Conservation (phyloP, 805 yeast genomes). For the Teunomyces atbi region DNA sequence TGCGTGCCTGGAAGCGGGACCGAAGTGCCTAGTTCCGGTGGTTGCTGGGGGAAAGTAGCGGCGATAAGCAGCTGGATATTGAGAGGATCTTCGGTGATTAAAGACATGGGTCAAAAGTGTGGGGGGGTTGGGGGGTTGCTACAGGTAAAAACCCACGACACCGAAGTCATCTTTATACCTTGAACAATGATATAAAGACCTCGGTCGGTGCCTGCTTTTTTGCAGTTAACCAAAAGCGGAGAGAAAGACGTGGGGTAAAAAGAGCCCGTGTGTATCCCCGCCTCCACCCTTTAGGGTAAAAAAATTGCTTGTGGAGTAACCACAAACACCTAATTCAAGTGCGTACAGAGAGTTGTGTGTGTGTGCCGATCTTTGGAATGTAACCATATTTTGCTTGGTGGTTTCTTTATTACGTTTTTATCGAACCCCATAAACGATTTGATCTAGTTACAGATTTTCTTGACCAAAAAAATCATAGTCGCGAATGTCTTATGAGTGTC, state of each 20-base stretch:
- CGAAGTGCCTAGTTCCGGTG: slow-evolving; percentile 7
- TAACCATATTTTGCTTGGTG: too few relatives aligned
- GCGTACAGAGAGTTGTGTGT: too few relatives aligned
- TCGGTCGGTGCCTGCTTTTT: not conserved
- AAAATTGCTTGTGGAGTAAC: not conserved
- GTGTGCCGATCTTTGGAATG: too few relatives aligned
- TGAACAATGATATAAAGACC: not conserved
- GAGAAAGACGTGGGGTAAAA: not conserved
- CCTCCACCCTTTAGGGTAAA: not conserved
- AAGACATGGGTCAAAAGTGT: slow-evolving; percentile 4
- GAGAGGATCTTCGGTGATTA: slow-evolving; percentile 14
- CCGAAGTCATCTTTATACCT: not conserved
- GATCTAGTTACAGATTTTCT: too few relatives aligned
- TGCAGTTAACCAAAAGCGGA: not conserved
- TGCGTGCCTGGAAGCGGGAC: slow-evolving; percentile 37
- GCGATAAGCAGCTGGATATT: slow-evolving; percentile 12
- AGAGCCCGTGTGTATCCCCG: not conserved
- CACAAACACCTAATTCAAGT: too few relatives aligned
- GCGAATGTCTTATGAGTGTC: not conserved
- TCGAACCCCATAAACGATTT: too few relatives aligned
- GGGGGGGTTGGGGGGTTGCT: not conserved
- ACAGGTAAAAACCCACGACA: not conserved
- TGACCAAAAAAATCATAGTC: not conserved
- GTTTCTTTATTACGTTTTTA: too few relatives aligned
- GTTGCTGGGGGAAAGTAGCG: slow-evolving; percentile 12